Base-by-base conservation (phyloP, 495 filamentous ascomycete genomes). In the Oleoguttula mirabilis region DNA sequence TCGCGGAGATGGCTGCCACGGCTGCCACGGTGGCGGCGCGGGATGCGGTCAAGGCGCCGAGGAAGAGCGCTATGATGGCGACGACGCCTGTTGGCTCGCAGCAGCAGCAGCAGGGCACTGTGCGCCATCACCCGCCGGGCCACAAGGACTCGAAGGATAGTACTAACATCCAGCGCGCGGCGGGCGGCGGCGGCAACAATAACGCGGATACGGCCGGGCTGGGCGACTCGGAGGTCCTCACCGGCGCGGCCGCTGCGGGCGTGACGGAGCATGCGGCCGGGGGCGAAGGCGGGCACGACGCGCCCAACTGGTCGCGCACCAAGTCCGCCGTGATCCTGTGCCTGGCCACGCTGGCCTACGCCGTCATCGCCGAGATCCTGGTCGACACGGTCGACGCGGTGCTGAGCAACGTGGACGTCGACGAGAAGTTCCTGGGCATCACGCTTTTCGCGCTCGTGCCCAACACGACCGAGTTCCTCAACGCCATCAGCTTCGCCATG, bases 401-500 rank as follows among this genome's bases (percentile, higher is more conserved):
- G 4, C 62, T 99, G 33, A 75, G 85, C 45, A 83, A 80, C 56
- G 78, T 90, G 27, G 79, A 88, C 32, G 82, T 99, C 55, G 87
- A 95, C 55, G 88, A 95, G 56, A 99, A 99, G 58, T 99, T 99
- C 62, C 70, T 99, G 37, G 90, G 90, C 32, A 93, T 99, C 47
- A 96, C 92, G 23, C 68, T 99, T 32, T 99, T 99, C 56, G 88
- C 92, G 6, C 69, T 99, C 45, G 90, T 99, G 20, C 90, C 90
- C 1, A 99, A 96, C 59, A 96, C 90, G 14, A 99, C 90, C 17
- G 90, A 99, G 60, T 99, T 99, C 55, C 58, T 99, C 66, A 99
- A 99, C 58, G 90, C 92, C 56, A 96, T 99, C 43, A 94, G 87
- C 2, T 99, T 99, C 60, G 90, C 90, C 32, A 99, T 99, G 92